Evolutionary conservation across 108 stramenopile species (phyloP).

Genomic region (Pelagomonas calceolata): DNA sequence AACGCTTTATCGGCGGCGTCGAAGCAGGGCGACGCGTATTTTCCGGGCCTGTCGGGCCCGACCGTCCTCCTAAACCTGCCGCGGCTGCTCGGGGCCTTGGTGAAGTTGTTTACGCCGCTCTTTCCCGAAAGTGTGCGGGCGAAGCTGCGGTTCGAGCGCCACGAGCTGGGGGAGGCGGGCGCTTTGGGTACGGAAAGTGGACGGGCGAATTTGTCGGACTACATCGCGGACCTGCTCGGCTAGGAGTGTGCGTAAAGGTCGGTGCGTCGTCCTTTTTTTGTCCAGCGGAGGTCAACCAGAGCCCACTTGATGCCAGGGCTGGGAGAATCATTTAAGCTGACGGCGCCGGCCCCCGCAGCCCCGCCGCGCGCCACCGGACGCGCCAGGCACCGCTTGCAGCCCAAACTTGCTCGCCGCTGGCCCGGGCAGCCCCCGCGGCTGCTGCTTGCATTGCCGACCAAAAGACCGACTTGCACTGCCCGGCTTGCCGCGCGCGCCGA

Average conservation of each 20-base stretch:
- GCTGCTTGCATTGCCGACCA: no score
- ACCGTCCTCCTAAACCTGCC: constrained; percentile 67
- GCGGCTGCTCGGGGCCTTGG: constrained; percentile 43
- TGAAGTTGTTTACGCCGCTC: constrained; percentile 64
- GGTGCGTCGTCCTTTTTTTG: no score
- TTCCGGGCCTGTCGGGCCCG: constrained; percentile 53
- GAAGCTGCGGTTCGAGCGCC: constrained; percentile 44
- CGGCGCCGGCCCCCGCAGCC: no score
- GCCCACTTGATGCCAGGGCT: no score
- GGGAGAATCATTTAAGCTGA: no score
- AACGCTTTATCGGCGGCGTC: constrained; percentile 47
- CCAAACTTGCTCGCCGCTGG: no score
- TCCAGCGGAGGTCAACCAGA: no score
- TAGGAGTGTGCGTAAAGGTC: neutral
- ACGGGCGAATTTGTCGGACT: neutral
- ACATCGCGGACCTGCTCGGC: neutral
- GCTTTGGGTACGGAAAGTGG: neutral
- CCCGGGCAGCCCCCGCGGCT: no score
- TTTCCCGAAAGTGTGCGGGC: constrained; percentile 53
- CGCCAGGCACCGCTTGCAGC: no score
- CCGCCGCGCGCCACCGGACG: no score
- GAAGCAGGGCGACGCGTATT: constrained; percentile 49
- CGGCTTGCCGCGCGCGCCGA: no score
- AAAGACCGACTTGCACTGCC: no score
- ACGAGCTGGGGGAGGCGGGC: neutral